Evolutionary conservation across 108 stramenopile genomes (phyloP), one percentile per base, ranked within the genome.

Genomic region (Nitzschia sp.): DNA sequence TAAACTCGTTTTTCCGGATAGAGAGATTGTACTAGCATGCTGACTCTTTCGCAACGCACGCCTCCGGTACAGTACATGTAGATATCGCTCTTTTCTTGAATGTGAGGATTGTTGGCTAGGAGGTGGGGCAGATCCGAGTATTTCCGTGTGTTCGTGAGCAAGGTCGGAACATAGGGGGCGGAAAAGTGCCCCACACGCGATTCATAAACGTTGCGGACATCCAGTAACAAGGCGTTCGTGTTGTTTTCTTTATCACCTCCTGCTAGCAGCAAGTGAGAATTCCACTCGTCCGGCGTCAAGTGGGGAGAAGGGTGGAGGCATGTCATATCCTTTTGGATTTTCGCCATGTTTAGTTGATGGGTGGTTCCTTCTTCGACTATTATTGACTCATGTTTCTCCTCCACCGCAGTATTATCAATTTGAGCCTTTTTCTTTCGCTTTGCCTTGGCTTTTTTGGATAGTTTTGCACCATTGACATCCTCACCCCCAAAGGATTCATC

Each of bases 191-290:
- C 93, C 8, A 94, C 83, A 18, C 78, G 71, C 1, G 72, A 74
- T 71, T 94, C 93, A 57, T 91, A 94, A 0, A 90, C 76, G 66
- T 91, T 94, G 21, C 93, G 77, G 28, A 89, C 82, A 64, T 94
- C 93, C 27, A 94, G 51, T 3, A 94, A 54, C 19, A 91, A 64
- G 13, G 84, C 80, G 17, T 72, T 70, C 2, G 60, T 58, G 2
- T 61, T 35, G 54, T 31, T 57, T 4, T 46, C 54, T 23, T 19
- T 46, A n/a, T n/a, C n/a, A n/a, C n/a, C n/a, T n/a, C n/a, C n/a
- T n/a, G n/a, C n/a, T n/a, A n/a, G n/a, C n/a, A 48, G 25, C 25
- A 58, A 46, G 24, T 58, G 75, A 4, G 80, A 60, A 64, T 91
- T 85, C 93, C 93, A 94, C 71, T 94, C 88, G 13, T 57, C 13